These are phyloP conservation scores for Pichia cactophila DNA, from an alignment of 1,139 yeast genomes.

Conservation along the genomic window DNA sequence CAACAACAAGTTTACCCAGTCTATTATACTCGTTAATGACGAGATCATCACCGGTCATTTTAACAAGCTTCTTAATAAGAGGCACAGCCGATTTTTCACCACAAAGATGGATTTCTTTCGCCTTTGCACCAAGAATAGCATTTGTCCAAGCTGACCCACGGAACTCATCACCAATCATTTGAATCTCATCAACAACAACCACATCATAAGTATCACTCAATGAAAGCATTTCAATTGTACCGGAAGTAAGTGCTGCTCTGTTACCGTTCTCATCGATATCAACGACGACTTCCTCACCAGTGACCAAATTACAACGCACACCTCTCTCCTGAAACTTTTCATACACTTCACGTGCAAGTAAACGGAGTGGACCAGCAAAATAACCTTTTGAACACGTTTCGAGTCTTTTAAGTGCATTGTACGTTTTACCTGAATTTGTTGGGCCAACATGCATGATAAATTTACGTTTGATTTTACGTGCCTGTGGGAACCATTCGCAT, in stretches of 20 bases:
- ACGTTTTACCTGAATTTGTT: slow-evolving; percentile 95
- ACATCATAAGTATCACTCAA: slow-evolving; percentile 62
- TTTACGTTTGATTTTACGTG: slow-evolving; percentile 72
- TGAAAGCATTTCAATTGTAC: slow-evolving; percentile 93
- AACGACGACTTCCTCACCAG: slow-evolving; percentile 88
- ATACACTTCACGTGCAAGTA: slow-evolving; percentile 84
- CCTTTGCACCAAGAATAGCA: slow-evolving; percentile 80
- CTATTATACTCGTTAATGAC: slow-evolving; percentile 63
- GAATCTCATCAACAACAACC: slow-evolving; percentile 92
- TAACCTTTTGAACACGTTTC: slow-evolving; percentile 71
- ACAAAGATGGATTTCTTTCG: slow-evolving; percentile 82
- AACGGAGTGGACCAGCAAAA: slow-evolving; percentile 89
- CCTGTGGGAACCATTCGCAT: slow-evolving; percentile 82
- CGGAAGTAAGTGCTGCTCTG: slow-evolving; percentile 67
- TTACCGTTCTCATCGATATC: slow-evolving; percentile 63
- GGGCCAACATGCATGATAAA: slow-evolving; percentile 93
- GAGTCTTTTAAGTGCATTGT: slow-evolving; percentile 65
- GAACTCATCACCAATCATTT: slow-evolving; percentile 74
- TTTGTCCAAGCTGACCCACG: slow-evolving; percentile 96
- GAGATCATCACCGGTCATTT: slow-evolving; percentile 73
- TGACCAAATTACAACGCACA: slow-evolving; percentile 69
- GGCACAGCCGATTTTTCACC: slow-evolving; percentile 85
- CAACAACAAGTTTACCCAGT: slow-evolving; percentile 62
- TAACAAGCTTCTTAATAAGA: slow-evolving; percentile 48
- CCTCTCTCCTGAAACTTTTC: slow-evolving; percentile 67